Evolutionary conservation across 345 rosid genomes (phyloP).

Genomic region (Atalantia buxifolia): DNA sequence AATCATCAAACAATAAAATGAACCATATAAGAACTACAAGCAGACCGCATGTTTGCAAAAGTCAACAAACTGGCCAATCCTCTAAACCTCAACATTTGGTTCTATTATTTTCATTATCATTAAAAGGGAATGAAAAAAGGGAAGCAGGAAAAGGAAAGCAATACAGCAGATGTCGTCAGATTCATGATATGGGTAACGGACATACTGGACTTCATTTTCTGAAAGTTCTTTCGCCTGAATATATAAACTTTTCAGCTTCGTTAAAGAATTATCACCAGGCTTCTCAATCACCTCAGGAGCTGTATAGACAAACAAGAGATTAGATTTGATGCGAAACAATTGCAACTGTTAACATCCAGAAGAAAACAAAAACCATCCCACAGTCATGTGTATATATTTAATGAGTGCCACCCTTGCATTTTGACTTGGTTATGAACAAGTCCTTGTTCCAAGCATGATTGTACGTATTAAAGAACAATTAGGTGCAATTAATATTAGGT

Average conservation of each 20-base stretch:
- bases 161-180: neutral
- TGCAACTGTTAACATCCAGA: neutral
- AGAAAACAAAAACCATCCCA: neutral
- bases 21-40: neutral
- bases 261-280: constrained; percentile 72
- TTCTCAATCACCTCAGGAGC: constrained; percentile 95
- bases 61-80: neutral
- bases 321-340: constrained; percentile 10
- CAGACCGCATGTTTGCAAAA: neutral
- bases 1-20: neutral
- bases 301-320: constrained; percentile 33
- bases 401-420: neutral
- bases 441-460: neutral
- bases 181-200: neutral
- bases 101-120: neutral
- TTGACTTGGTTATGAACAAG: neutral
- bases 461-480: neutral
- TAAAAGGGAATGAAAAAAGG: neutral
- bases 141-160: neutral
- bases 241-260: constrained; percentile 56
- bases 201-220: constrained; percentile 77
- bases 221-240: constrained; percentile 82
- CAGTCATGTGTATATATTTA: neutral
- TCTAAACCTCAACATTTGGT: neutral
- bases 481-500: neutral